Evolutionary conservation across 148 eudicot genomes (phyloP).

Genomic region (Rhododendron vialii): DNA sequence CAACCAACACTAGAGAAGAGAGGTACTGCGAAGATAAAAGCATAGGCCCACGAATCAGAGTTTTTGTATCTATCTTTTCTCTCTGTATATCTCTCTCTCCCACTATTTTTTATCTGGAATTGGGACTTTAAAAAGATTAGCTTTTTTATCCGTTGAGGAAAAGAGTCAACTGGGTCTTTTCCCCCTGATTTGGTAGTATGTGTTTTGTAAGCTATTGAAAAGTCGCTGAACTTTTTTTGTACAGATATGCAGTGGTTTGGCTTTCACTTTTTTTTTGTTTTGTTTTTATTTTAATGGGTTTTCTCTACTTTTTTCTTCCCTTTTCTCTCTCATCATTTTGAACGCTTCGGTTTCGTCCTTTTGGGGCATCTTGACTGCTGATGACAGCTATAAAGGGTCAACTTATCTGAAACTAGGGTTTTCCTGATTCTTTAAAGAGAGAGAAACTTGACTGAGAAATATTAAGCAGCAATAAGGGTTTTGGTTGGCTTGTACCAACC

Average conservation of each 20-base stretch:
- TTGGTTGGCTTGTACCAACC: constrained; percentile 39
- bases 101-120: background rate
- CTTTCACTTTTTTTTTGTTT: background rate
- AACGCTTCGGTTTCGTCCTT: constrained; percentile 12
- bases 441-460: constrained; percentile 11
- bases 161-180: constrained; percentile 22
- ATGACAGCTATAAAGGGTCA: constrained; percentile 21
- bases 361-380: constrained; percentile 1
- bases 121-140: background rate
- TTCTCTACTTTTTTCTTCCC: background rate
- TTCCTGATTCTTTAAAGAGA: background rate
- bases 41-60: background rate
- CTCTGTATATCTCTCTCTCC: background rate
- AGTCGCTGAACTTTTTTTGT: background rate
- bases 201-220: constrained; percentile 18
- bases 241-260: background rate
- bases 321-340: constrained; percentile 11
- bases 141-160: constrained; percentile 3
- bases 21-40: background rate
- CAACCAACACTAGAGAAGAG: background rate
- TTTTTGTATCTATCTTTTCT: background rate
- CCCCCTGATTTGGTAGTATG: constrained; percentile 11
- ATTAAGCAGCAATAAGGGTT: constrained; percentile 30
- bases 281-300: background rate
- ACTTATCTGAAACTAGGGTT: constrained; percentile 9